Evolutionary conservation across 148 eudicot species (phyloP).

Genomic region (Mesembryanthemum crystallinum): DNA sequence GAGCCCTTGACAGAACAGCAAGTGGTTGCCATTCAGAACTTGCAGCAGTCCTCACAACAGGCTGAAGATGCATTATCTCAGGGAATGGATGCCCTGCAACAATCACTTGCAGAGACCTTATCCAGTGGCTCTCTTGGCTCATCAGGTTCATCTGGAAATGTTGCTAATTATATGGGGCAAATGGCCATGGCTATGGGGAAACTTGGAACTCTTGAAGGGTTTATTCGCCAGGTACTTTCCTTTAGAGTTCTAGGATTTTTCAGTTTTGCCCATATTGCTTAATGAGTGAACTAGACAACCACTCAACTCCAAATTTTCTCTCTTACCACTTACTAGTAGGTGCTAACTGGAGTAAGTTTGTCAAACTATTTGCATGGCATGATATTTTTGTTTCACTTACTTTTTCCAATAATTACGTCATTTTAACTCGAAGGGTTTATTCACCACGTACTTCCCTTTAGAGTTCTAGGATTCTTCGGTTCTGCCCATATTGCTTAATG

Average conservation of each 20-base stretch:
- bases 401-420: too few relatives aligned
- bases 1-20: constrained; percentile 58
- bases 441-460: constrained; percentile 38
- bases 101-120: constrained; percentile 54
- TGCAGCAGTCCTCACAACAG: constrained; percentile 52
- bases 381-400: too few relatives aligned
- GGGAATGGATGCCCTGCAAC: constrained; percentile 58
- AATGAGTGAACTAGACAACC: neutral
- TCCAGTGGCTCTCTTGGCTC: constrained; percentile 48
- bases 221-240: constrained; percentile 46
- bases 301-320: neutral
- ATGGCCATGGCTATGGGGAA: constrained; percentile 67
- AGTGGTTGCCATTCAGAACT: constrained; percentile 38
- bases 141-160: constrained; percentile 55
- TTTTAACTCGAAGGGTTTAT: constrained; percentile 60
- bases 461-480: neutral
- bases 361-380: too few relatives aligned
- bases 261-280: neutral
- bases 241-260: neutral
- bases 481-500: neutral
- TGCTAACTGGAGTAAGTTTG: too few relatives aligned
- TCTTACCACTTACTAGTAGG: neutral
- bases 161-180: constrained; percentile 58
- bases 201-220: constrained; percentile 60
- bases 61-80: constrained; percentile 59